A percentile compares a stretch with the other conserved stretches of the same genome.
These are phyloP conservation scores for Myriosclerotinia curreyana DNA, from an alignment of 2,329 filamentous ascomycete species.

Conservation along the genomic window DNA sequence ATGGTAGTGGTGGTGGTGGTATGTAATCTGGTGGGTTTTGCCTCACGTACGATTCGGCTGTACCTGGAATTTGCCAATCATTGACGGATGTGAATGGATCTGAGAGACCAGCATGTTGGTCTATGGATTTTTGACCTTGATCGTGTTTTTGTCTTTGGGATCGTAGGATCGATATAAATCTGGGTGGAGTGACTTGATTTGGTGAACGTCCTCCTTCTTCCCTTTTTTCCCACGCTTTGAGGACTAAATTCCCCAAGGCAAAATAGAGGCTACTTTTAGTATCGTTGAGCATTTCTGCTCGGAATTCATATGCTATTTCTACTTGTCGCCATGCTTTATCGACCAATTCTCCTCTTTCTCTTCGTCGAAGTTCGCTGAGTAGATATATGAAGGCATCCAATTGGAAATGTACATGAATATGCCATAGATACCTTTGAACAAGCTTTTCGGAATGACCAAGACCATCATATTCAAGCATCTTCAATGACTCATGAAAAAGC, in stretches of 20 bases:
- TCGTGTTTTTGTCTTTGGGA: constrained; percentile 27
- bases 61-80: constrained; percentile 6
- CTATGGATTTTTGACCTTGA: neutral
- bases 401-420: constrained; percentile 40
- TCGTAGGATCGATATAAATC: constrained; percentile 25
- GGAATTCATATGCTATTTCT: constrained; percentile 35
- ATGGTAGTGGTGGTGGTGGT: neutral
- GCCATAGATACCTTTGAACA: constrained; percentile 40
- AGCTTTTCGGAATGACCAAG: constrained; percentile 35
- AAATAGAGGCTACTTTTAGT: constrained; percentile 34
- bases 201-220: constrained; percentile 29
- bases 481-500: constrained; percentile 40
- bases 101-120: neutral
- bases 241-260: constrained; percentile 35
- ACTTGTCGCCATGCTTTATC: constrained; percentile 39
- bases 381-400: constrained; percentile 41
- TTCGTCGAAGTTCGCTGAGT: constrained; percentile 39
- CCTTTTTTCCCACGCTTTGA: constrained; percentile 37
- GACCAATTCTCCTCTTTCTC: constrained; percentile 35
- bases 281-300: constrained; percentile 34
- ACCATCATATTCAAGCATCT: constrained; percentile 41
- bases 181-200: constrained; percentile 19
- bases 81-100: constrained; percentile 7
- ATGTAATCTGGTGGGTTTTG: constrained; percentile 17
- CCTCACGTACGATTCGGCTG: constrained; percentile 14